phyloP scores from a whole-genome alignment of 148 eudicot species.

The Cornus controversa region DNA sequence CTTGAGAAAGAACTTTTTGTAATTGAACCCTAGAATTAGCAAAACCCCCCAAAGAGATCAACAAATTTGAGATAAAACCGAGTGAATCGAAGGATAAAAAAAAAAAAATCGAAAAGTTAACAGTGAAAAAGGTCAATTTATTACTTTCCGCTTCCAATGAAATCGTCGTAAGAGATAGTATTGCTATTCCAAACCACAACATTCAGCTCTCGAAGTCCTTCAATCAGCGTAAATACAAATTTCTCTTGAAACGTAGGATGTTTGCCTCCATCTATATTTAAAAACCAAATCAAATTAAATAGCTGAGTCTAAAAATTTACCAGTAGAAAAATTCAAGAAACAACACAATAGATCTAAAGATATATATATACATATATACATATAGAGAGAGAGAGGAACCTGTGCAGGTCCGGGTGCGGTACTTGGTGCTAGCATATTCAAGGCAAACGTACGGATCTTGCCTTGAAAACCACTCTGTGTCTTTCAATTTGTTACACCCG shows the following conservation, averaged over 20 bases:
- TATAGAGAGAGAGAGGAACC: constrained; percentile 32
- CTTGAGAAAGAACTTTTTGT: constrained; percentile 68
- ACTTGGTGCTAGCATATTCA: constrained; percentile 67
- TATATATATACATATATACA: background rate
- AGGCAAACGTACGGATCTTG: constrained; percentile 87
- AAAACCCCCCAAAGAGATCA: no score
- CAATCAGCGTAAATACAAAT: constrained; percentile 68
- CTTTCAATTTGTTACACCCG: constrained; percentile 69
- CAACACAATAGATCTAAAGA: background rate
- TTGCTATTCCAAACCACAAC: constrained; percentile 89
- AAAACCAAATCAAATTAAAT: background rate
- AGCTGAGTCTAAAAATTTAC: background rate
- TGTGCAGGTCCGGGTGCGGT: constrained; percentile 79
- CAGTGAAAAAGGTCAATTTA: constrained; percentile 7
- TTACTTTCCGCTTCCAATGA: constrained; percentile 95
- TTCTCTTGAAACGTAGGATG: constrained; percentile 91
- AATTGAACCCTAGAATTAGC: constrained; percentile 49
- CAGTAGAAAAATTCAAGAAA: constrained; percentile 6
- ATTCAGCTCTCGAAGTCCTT: constrained; percentile 71
- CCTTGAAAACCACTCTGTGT: constrained; percentile 85
- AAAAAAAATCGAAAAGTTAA: constrained; percentile 10
- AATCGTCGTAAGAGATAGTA: constrained; percentile 65
- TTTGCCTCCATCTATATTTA: constrained; percentile 74
- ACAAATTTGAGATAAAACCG: no score
- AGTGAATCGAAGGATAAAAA: background rate